phyloP scores from a whole-genome alignment of 208 protist species.

The Kentomonas sorsogonicus region DNA sequence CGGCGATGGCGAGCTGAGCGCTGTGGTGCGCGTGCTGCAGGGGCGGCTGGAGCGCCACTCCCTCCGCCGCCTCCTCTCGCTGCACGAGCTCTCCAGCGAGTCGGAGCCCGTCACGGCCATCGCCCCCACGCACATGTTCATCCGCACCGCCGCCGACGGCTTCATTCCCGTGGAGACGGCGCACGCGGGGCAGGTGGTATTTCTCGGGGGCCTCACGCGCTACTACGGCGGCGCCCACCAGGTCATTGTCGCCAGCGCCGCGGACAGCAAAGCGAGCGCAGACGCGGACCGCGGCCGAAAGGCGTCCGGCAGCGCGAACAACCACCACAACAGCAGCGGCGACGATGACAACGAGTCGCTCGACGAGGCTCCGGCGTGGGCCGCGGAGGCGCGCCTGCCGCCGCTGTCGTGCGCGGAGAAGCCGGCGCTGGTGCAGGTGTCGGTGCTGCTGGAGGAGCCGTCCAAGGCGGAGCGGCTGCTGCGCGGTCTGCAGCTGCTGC shows the following conservation, averaged over 20 bases:
- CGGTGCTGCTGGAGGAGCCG: slow-evolving; percentile 96
- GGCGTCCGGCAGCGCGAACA: background rate
- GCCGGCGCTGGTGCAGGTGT: slow-evolving; percentile 88
- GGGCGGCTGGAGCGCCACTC: too few relatives aligned
- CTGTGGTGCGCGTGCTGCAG: slow-evolving; percentile 56
- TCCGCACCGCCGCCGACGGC: slow-evolving; percentile 45
- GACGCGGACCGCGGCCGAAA: slow-evolving; percentile 21
- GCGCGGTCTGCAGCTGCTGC: slow-evolving; percentile 88
- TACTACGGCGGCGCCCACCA: slow-evolving; percentile 52
- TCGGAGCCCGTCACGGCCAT: slow-evolving; percentile 55
- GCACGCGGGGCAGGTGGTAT: slow-evolving; percentile 62
- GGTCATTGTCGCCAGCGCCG: slow-evolving; percentile 42
- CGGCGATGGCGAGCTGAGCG: slow-evolving; percentile 27
- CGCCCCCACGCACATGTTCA: slow-evolving; percentile 26
- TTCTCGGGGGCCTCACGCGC: slow-evolving; percentile 41
- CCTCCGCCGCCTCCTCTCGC: slow-evolving; percentile 20
- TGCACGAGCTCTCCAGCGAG: slow-evolving; percentile 68
- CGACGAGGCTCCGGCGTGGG: slow-evolving; percentile 24
- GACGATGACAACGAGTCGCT: background rate
- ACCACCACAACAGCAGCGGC: slow-evolving; percentile 13
- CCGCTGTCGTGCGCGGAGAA: slow-evolving; percentile 16
- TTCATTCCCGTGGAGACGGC: slow-evolving; percentile 44
- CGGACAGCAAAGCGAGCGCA: too few relatives aligned
- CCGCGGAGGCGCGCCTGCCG: slow-evolving; percentile 37
- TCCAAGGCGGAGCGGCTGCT: slow-evolving; percentile 93